Evolutionary conservation across 148 eudicot species (phyloP).

Genomic region (Selenicereus undatus): DNA sequence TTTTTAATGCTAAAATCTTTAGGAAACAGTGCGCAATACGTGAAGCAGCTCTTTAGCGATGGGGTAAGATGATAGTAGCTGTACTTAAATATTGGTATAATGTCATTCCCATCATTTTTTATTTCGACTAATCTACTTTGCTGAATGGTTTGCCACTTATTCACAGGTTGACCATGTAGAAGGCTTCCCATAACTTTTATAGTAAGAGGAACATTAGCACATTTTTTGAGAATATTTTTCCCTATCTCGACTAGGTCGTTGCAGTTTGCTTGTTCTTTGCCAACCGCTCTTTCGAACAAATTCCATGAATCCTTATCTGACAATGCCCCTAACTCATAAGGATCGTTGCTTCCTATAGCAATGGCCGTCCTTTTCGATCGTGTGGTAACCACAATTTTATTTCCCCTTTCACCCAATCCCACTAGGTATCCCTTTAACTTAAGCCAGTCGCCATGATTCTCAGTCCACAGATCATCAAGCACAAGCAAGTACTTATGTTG

Average conservation of each 20-base stretch:
- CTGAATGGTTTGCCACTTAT: constrained; percentile 13
- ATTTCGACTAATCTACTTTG: constrained; percentile 1
- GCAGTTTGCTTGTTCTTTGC: background rate
- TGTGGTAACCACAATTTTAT: constrained; percentile 17
- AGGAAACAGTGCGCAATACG: constrained; percentile 18
- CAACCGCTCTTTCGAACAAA: constrained; percentile 20
- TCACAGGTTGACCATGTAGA: constrained; percentile 2
- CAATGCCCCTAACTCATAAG: constrained; percentile 4
- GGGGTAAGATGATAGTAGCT: constrained; percentile 20
- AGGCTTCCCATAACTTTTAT: constrained; percentile 27
- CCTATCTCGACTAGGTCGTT: constrained; percentile 22
- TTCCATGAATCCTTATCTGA: constrained; percentile 4
- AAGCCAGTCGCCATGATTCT: no score
- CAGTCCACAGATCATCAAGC: no score
- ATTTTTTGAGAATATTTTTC: constrained; percentile 17
- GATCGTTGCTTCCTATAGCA: background rate
- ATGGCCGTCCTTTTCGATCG: constrained; percentile 12
- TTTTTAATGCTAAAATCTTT: background rate
- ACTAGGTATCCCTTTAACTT: no score
- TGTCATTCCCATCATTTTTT: background rate
- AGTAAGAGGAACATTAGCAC: constrained; percentile 29
- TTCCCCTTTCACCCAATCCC: no score
- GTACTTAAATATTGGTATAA: constrained; percentile 20
- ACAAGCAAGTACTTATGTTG: no score
- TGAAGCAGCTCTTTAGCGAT: constrained; percentile 22